Evolutionary conservation across 768 basidiomycete species (phyloP).

Genomic region (Hysterangium stoloniferum): DNA sequence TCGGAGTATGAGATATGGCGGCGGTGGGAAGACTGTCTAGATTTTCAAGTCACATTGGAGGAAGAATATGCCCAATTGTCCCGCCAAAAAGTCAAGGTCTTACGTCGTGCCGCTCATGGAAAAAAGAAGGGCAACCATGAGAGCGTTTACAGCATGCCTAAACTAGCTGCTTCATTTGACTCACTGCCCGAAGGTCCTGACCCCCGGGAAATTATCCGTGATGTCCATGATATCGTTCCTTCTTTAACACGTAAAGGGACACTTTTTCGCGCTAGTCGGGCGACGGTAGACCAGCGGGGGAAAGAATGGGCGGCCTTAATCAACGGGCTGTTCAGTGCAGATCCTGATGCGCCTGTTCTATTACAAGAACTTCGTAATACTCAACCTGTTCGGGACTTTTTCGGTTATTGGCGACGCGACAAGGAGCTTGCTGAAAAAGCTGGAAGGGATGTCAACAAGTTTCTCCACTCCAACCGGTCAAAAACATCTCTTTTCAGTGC

Average conservation of each 20-base stretch:
- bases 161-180: constrained; percentile 68
- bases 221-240: constrained; percentile 61
- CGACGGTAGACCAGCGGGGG: constrained; percentile 55
- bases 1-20: constrained; percentile 69
- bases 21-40: constrained; percentile 76
- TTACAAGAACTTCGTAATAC: constrained; percentile 57
- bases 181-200: constrained; percentile 81
- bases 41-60: constrained; percentile 66
- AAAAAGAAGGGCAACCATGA: constrained; percentile 58
- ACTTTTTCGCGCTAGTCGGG: constrained; percentile 62
- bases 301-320: constrained; percentile 54
- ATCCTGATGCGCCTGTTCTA: constrained; percentile 48
- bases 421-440: constrained; percentile 46
- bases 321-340: constrained; percentile 44
- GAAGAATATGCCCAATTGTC: constrained; percentile 55
- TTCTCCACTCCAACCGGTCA: constrained; percentile 32
- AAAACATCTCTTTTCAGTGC: constrained; percentile 42
- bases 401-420: constrained; percentile 71
- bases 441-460: constrained; percentile 16
- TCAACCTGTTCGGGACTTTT: constrained; percentile 62
- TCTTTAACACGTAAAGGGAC: constrained; percentile 63
- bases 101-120: constrained; percentile 66
- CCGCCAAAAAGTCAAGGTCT: constrained; percentile 57
- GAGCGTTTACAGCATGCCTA: constrained; percentile 45
- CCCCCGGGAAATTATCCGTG: constrained; percentile 60